These are phyloP conservation scores for Euphorbia schlechtendalii DNA, from an alignment of 441 rosid species.

Conservation along the genomic window DNA sequence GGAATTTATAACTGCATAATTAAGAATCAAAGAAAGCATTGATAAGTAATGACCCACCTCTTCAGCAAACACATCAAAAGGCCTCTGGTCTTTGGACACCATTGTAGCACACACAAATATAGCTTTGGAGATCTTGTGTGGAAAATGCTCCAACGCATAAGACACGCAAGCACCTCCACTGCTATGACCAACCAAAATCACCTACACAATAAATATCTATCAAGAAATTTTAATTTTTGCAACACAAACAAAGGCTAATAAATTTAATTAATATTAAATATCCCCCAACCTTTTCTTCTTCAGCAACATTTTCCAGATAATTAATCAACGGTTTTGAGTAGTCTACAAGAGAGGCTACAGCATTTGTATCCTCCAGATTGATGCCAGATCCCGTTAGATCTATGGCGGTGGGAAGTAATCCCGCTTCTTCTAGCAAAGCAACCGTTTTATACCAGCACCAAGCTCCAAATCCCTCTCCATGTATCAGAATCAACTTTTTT, in stretches of 20 bases:
- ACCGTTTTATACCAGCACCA: conserved; percentile 98
- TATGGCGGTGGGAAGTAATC: conserved; percentile 57
- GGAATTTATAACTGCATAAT: no score
- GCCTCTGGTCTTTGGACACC: conserved; percentile 78
- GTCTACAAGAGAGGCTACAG: conserved; percentile 59
- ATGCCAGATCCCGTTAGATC: conserved; percentile 91
- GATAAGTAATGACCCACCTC: conserved; percentile 60
- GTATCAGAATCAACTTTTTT: conserved; percentile 60
- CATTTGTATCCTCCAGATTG: conserved; percentile 57
- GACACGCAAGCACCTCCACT: conserved; percentile 88
- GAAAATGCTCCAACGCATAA: conserved; percentile 68
- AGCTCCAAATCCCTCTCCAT: conserved; percentile 97
- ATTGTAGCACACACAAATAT: conserved; percentile 80
- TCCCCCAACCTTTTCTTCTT: conserved; percentile 70
- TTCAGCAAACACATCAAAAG: conserved; percentile 91
- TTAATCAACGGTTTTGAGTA: conserved; percentile 74
- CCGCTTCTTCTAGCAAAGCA: conserved; percentile 76
- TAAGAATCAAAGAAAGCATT: no score
- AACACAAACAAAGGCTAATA: neutral
- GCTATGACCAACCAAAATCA: conserved; percentile 83
- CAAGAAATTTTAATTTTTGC: conserved; percentile 6
- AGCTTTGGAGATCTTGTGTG: conserved; percentile 74
- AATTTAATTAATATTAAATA: neutral
- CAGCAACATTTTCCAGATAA: conserved; percentile 54
- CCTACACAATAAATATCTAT: conserved; percentile 37